Evolutionary conservation across 2,329 filamentous ascomycete genomes (phyloP), one percentile per base, ranked within the genome.

Genomic region (Keithomyces neogunnii): DNA sequence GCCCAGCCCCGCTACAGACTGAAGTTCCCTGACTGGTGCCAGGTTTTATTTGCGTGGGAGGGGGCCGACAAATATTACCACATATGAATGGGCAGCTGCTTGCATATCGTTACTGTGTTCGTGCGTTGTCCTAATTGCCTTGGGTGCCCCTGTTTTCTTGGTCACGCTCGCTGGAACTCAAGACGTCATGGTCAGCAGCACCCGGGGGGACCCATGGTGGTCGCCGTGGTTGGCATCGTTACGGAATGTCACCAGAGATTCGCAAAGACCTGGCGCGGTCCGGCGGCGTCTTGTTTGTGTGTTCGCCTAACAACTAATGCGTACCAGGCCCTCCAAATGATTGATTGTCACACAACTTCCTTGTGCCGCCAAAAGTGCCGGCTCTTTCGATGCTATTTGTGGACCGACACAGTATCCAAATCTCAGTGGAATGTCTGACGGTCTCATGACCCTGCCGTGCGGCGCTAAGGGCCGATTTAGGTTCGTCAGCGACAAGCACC

Each of bases 401-500:
- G 51, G 53, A 43, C 49, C 51, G 51, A 38, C 45, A 43, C 42
- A 45, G 38, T 38, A 45, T 51, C 38, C 33, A 29, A 48, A 53
- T 40, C 45, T 52, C 55, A 53, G 51, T 55, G 59, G 56, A 58
- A 59, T 59, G 53, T 52, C 51, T 56, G 46, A 47, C 54, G 61
- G 61, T 65, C 63, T 57, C 62, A 64, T 63, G 63, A 65, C 62
- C 62, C 53, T 53, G 53, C 54, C 53, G 59, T 59, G 56, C 58
- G 56, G 61, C 60, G 62, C 62, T 62, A 65, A 60, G 50, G 52
- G 45, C 51, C 51, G 53, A 53, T 53, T 55, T 54, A 55, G 51
- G 49, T 56, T 57, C 53, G 33, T 40, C 44, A 40, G 44, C 48
- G 38, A 33, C 45, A 39, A 45, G 32, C 4, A 40, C n/a, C 33